A percentile compares a stretch with the other conserved stretches of the same genome.
phyloP scores from a whole-genome alignment of 371 early-diverging fungal genomes.

The Mortierella sp. region DNA sequence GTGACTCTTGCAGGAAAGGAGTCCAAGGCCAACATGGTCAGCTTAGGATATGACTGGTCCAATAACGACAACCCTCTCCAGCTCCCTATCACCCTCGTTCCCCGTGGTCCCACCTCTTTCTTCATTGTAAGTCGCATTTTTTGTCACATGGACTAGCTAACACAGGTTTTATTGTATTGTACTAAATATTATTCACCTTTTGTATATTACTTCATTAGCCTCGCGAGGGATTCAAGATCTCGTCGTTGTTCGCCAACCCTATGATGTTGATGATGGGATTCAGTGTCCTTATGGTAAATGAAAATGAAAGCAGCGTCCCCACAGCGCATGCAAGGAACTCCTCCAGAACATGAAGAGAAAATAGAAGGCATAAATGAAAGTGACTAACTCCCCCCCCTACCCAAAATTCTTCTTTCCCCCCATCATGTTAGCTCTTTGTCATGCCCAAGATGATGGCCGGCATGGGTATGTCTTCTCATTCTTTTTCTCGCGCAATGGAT shows the following conservation, averaged over 20 bases:
- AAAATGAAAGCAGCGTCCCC: too few species aligned
- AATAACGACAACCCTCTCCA: slow-evolving; percentile 44
- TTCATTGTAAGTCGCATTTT: slow-evolving; percentile 37
- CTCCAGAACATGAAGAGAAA: not conserved
- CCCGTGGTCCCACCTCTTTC: slow-evolving; percentile 29
- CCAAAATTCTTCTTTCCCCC: not conserved
- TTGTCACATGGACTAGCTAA: not conserved
- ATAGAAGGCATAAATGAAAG: too few species aligned
- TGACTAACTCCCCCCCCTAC: too few species aligned
- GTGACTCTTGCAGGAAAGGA: slow-evolving; percentile 34
- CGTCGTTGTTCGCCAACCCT: slow-evolving; percentile 68
- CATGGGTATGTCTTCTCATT: slow-evolving; percentile 53
- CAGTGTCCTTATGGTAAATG: slow-evolving; percentile 60
- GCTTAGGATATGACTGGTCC: slow-evolving; percentile 48
- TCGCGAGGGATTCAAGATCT: slow-evolving; percentile 67
- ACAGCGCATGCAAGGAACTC: too few species aligned
- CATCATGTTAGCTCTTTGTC: slow-evolving; percentile 53
- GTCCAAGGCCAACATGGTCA: slow-evolving; percentile 35
- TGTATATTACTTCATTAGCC: slow-evolving; percentile 28
- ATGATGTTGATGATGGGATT: slow-evolving; percentile 74
- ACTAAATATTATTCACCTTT: not conserved
- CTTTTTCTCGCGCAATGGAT: not conserved
- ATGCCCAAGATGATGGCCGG: slow-evolving; percentile 71
- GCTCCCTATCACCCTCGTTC: slow-evolving; percentile 35
- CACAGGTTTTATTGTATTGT: not conserved